Base-by-base conservation (phyloP, 139 green algal genomes). In the Chlorella sp. region DNA sequence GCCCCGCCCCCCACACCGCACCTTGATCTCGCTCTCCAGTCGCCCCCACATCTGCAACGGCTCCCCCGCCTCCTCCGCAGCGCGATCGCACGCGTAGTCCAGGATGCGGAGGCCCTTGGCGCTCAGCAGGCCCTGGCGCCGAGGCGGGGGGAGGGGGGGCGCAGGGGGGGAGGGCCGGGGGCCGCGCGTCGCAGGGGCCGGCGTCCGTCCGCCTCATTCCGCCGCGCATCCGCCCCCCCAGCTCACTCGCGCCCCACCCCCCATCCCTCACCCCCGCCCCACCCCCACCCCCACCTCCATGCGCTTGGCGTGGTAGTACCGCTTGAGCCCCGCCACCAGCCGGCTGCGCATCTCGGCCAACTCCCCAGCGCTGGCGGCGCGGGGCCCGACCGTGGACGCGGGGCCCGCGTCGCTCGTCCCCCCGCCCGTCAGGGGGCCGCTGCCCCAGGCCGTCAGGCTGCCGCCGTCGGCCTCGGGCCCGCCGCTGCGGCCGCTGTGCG, bases 221-320 rank as follows among this genome's bases (percentile, higher is more conserved):
- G n/a, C n/a, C n/a, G n/a, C n/a, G n/a, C n/a, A n/a, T n/a, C n/a
- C n/a, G n/a, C n/a, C n/a, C n/a, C n/a, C n/a, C n/a, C n/a, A n/a
- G n/a, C n/a, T n/a, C n/a, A n/a, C n/a, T n/a, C n/a, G n/a, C n/a
- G n/a, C n/a, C n/a, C n/a, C n/a, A 55, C 40, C 23, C 23, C 25
- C 3, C 4, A 21, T 19, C 3, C 41, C 40, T 19, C 63, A 3
- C 29, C 27, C 42, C 50, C 55, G 21, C 72, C n/a, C 8, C 59
- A 83, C 81, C 77, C 69, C 53, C n/a, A 17, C 42, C 29, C 80
- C 87, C 21, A 91, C 91, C 65, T 93, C 82, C 36, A 88, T 70
- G 61, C 86, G 79, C 85, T 95, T 93, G 43, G 62, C 74, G 51
- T 92, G 83, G 76, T 94, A 93, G 81, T 94, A 90, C 58, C 88